phyloP scores from a whole-genome alignment of 2,329 filamentous ascomycete genomes.

The Colletotrichum eremochloae region DNA sequence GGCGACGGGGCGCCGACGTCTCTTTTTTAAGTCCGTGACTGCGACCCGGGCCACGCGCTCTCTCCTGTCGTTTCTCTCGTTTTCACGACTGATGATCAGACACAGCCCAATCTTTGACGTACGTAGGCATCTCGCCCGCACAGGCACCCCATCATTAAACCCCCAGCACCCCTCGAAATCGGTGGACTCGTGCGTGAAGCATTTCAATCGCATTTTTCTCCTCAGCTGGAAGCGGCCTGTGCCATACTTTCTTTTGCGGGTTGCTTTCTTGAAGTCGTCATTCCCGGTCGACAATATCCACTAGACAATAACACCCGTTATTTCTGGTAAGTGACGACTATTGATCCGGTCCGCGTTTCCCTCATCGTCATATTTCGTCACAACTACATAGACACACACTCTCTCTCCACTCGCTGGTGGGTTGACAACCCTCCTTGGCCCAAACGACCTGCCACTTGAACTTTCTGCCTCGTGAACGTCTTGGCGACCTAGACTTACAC shows the following conservation, averaged over 20 bases:
- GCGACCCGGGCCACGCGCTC: conserved; percentile 19
- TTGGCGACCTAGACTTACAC: conserved; percentile 4
- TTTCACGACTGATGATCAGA: conserved; percentile 25
- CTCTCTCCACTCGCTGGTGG: not conserved
- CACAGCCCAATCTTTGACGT: conserved; percentile 35
- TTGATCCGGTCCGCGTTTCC: conserved; percentile 3
- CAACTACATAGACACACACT: not conserved
- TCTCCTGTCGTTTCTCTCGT: conserved; percentile 12
- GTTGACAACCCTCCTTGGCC: not conserved
- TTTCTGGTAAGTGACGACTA: conserved; percentile 25
- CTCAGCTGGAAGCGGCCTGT: not conserved
- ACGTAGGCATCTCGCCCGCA: not conserved
- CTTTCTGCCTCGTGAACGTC: not conserved
- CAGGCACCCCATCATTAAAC: conserved; percentile 26
- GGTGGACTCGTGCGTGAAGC: not conserved
- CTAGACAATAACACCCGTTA: not conserved
- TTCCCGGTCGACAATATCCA: not conserved
- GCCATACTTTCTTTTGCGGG: not conserved
- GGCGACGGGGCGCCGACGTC: conserved; percentile 29
- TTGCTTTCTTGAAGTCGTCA: not conserved
- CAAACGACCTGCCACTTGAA: not conserved
- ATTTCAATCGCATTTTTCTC: not conserved
- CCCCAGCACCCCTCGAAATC: not conserved
- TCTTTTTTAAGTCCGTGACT: conserved; percentile 33
- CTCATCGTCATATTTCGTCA: conserved; percentile 28